Evolutionary conservation across 352 stramenopile species (phyloP), one percentile per base, ranked within the genome.

Genomic region (Pythium apleroticum): DNA sequence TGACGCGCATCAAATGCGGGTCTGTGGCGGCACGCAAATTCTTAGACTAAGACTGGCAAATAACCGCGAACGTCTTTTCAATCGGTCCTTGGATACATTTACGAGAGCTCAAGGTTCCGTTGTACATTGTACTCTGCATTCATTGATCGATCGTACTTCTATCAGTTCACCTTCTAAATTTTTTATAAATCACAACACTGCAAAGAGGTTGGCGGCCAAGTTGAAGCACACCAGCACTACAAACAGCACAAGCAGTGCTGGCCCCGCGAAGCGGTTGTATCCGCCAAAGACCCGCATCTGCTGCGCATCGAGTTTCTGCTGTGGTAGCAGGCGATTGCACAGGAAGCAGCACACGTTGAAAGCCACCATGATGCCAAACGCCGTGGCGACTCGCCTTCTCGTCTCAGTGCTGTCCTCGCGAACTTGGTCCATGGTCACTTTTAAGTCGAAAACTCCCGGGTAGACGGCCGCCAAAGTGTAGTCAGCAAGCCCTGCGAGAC

Each of bases 241-340:
- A 46, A 84, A 84, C 4, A 67, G 66, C 8, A 54, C 61, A 2
- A 67, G 56, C 0, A 71, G 78, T 54, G 72, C 66, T 1, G 65
- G 57, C 22, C 76, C 60, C 19, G 77, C 77, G 28, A 46, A 61
- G 27, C 73, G 58, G 7, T 75, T 86, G 67, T 84, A 89, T 8
- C 72, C 72, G n/a, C 72, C 72, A 41, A 74, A 79, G 8, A 54
- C 70, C 4, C 66, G 73, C 39, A 69, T 35, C 27, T 77, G 73
- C 61, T 79, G 73, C 5, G 73, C 73, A 39, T 79, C 73, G 19
- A 79, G 61, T 25, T 79, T 79, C 60, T 79, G 73, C 24, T 66
- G 37, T 19, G 73, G 73, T 20, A 80, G 52, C 52, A 71, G 14
- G 12, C 22, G 33, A 14, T 74, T 54, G 6, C n/a, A 15, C 2